Evolutionary conservation across 768 basidiomycete genomes (phyloP).

Genomic region (Termitomyces sp.): DNA sequence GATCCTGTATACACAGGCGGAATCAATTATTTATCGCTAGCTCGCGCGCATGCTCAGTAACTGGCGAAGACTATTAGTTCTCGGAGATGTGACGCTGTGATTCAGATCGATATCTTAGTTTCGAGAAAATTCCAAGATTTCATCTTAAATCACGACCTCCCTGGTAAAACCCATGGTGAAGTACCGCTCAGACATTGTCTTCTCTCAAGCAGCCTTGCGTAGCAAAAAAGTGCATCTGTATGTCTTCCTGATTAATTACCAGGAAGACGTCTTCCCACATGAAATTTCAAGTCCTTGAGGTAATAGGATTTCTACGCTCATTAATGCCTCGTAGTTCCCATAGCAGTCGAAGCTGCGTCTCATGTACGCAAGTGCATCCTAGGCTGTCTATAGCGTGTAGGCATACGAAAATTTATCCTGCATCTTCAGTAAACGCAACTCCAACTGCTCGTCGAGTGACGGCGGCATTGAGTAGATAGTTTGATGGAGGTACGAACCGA

Average conservation of each 20-base stretch:
- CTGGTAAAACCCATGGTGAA: background rate
- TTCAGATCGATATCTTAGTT: background rate
- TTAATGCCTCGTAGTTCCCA: background rate
- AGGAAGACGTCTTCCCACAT: background rate
- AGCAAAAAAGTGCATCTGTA: background rate
- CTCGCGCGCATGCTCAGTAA: background rate
- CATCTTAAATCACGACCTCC: background rate
- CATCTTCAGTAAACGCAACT: background rate
- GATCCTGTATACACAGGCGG: background rate
- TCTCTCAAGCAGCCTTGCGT: background rate
- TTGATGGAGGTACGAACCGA: background rate
- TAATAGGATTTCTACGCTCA: background rate
- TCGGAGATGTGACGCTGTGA: background rate
- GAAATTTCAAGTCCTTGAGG: conserved; percentile 3
- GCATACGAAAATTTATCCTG: background rate
- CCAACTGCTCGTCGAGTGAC: background rate
- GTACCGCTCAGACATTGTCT: background rate
- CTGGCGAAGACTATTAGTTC: background rate
- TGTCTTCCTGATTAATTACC: conserved; percentile 10
- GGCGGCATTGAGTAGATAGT: background rate
- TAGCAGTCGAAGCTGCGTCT: background rate
- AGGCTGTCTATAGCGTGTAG: background rate
- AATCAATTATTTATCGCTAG: background rate
- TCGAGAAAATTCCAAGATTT: background rate
- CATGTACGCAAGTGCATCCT: background rate